A percentile compares a stretch with the other conserved stretches of the same genome.
phyloP scores from a whole-genome alignment of 345 rosid genomes.

The Bruguiera parviflora region DNA sequence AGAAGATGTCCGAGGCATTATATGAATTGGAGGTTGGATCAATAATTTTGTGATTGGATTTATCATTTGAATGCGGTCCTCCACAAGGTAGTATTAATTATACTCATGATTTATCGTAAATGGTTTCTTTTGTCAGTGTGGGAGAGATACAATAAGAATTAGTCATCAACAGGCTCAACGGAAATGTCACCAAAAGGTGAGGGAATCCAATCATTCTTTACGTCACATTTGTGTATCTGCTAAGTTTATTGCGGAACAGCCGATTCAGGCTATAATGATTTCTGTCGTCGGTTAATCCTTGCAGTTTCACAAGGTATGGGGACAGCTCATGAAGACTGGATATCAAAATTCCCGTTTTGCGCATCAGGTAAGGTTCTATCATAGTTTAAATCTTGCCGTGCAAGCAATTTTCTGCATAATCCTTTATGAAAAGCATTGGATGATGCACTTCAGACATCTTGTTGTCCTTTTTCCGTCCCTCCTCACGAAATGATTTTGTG shows the following conservation, averaged over 20 bases:
- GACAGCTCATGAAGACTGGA: slow-evolving; percentile 97
- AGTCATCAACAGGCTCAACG: slow-evolving; percentile 71
- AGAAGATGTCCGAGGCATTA: slow-evolving; percentile 34
- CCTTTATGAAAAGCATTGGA: not conserved
- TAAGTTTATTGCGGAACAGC: no score
- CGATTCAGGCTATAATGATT: not conserved
- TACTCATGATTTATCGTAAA: not conserved
- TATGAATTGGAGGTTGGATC: slow-evolving; percentile 57
- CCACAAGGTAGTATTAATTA: not conserved
- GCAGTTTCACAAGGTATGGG: slow-evolving; percentile 96
- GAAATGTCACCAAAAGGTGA: slow-evolving; percentile 69
- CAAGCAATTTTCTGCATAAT: not conserved
- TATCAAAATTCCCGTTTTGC: slow-evolving; percentile 97
- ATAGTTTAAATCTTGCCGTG: not conserved
- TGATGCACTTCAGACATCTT: not conserved
- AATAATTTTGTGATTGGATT: not conserved
- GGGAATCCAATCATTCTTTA: not conserved
- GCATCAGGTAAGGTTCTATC: slow-evolving; percentile 61
- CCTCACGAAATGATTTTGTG: not conserved
- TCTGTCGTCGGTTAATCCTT: not conserved
- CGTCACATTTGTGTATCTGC: not conserved
- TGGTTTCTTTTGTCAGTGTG: slow-evolving; percentile 39
- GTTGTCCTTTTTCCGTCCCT: not conserved
- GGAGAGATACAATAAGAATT: slow-evolving; percentile 48
- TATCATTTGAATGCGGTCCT: not conserved